Evolutionary conservation across 78 protist species (phyloP), one percentile per base, ranked within the genome.

Genomic region (Dictyostelium capitatum): DNA sequence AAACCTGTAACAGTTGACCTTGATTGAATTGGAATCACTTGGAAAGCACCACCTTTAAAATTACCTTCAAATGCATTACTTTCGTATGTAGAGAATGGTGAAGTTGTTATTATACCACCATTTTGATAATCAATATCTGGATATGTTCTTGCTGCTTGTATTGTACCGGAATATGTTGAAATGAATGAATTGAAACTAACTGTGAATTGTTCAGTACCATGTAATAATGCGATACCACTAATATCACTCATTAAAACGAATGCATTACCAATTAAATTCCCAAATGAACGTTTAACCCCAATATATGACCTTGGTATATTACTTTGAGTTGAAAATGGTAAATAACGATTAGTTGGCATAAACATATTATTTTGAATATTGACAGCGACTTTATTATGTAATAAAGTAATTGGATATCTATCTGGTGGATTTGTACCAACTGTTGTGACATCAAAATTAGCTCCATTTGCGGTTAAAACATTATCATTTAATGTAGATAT

Each of bases 281-380:
- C 81, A 75, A 75, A 48, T 75, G 81, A 75, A 25, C 65, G 23
- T 48, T 1, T 51, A 19, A 54, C 79, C 0, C 79, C 79, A 43
- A 72, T 72, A 17, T 41, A 19, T 72, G 79, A 41, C 43, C 79
- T 72, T 67, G 75, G 75, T 25, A 4, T 30, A 3, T 4, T 30
- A 0, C 70, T 62, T 14, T 3, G 0, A 28, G 23, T n/a, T 28
- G 23, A n/a, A 25, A 28, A 56, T 25, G 3, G 8, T 14, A 1
- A 8, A 37, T 37, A 37, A 3, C 2, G 43, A 37, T 6, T 56
- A 7, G 12, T 0, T 59, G 69, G 69, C 9, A 59, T 20, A 23
- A 59, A 59, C 4, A 17, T 8, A 9, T 59, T 59, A 59, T 59
- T 59, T 59, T 59, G 30, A 59, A 59, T 59, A 59, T 59, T 59